Evolutionary conservation across 2,329 filamentous ascomycete genomes (phyloP).

Genomic region (Lecanicillium sp.): DNA sequence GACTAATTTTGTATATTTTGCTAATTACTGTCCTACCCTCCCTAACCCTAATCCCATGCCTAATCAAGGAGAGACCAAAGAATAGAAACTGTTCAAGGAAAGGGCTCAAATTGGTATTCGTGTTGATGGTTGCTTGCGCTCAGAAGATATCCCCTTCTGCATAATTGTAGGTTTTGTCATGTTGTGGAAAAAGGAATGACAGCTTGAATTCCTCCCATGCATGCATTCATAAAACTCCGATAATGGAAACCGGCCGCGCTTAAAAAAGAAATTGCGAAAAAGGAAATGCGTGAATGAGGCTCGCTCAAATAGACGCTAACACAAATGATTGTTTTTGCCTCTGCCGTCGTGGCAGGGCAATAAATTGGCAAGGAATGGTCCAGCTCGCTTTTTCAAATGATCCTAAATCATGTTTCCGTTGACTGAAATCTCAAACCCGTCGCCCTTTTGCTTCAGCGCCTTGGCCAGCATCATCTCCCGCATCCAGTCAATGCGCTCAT

Average conservation of each 20-base stretch:
- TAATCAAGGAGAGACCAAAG: constrained; percentile 9
- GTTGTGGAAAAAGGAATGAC: no score
- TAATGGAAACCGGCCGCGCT: no score
- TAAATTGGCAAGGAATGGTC: no score
- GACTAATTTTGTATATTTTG: not conserved
- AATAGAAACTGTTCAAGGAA: constrained; percentile 10
- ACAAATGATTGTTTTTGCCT: no score
- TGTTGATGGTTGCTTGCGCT: not conserved
- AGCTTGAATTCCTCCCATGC: no score
- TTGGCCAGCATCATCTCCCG: constrained; percentile 86
- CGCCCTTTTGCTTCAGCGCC: constrained; percentile 74
- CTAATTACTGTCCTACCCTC: not conserved
- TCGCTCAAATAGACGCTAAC: no score
- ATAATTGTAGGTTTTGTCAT: no score
- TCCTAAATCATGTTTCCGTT: constrained; percentile 68
- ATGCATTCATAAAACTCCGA: no score
- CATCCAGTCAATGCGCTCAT: constrained; percentile 97
- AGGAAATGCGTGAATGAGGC: not conserved
- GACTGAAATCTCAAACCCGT: constrained; percentile 74
- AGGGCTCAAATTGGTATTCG: constrained; percentile 9
- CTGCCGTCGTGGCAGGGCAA: no score
- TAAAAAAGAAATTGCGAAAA: constrained; percentile 2
- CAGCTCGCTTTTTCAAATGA: no score
- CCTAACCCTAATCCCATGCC: constrained; percentile 1
- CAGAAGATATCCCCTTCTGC: no score